These are phyloP conservation scores for Fistulifera pelliculosa DNA, from an alignment of 108 stramenopile genomes.

Conservation along the genomic window DNA sequence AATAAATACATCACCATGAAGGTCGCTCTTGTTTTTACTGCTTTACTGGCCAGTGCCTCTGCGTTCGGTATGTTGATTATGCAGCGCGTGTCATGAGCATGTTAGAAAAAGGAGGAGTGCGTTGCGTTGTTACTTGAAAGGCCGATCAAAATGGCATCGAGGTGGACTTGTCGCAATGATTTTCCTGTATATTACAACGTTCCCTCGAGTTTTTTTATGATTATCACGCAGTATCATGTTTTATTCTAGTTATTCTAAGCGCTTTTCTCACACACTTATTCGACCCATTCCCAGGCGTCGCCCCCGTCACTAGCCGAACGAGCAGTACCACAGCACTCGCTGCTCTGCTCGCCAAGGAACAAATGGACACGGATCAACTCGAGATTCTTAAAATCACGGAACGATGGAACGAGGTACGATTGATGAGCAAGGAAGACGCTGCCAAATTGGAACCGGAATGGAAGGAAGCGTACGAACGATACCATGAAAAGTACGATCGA, in stretches of 20 bases:
- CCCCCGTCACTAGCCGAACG: neutral
- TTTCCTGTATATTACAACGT: no score
- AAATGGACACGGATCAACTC: slow-evolving; percentile 26
- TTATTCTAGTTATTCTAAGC: neutral
- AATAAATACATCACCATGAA: slow-evolving; percentile 48
- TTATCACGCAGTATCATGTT: no score
- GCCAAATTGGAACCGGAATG: slow-evolving; percentile 54
- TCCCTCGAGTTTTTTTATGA: no score
- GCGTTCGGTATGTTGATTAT: slow-evolving; percentile 59
- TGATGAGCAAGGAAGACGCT: slow-evolving; percentile 46
- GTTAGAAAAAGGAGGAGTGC: no score
- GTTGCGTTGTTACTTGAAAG: no score
- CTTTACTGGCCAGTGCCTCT: slow-evolving; percentile 43
- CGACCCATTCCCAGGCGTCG: neutral
- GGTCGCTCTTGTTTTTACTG: slow-evolving; percentile 36
- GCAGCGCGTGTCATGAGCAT: no score
- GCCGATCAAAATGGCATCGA: no score
- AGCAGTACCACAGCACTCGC: slow-evolving; percentile 21
- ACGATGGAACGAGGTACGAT: slow-evolving; percentile 61
- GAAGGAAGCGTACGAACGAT: slow-evolving; percentile 67
- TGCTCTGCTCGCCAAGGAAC: slow-evolving; percentile 35
- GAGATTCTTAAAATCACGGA: slow-evolving; percentile 32
- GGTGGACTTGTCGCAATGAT: no score
- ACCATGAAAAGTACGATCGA: slow-evolving; percentile 47
- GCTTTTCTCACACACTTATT: neutral